Evolutionary conservation across 257 asterid species (phyloP).

Genomic region (Solanum acaule): DNA sequence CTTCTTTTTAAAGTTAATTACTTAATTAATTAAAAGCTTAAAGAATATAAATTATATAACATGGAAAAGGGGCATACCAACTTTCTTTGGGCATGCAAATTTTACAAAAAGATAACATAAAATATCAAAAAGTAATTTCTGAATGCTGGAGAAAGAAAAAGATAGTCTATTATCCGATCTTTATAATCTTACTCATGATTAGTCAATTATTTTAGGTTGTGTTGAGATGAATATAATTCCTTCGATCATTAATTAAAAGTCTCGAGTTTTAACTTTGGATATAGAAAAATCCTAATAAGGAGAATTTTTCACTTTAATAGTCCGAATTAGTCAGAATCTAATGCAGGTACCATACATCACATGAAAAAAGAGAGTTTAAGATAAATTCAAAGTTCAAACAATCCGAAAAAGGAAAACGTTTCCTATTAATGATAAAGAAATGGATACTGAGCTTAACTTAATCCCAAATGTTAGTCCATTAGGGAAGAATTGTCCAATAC

Average conservation of each 20-base stretch:
- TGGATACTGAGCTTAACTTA: too few species aligned
- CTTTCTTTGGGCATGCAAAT: not conserved
- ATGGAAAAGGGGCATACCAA: not conserved
- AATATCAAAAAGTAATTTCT: not conserved
- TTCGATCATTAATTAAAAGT: not conserved
- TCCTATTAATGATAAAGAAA: not conserved
- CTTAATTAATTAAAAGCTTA: not conserved
- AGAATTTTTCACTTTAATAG: not conserved
- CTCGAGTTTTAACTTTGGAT: not conserved
- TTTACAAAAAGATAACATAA: not conserved
- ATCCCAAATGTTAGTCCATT: not conserved
- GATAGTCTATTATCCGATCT: not conserved
- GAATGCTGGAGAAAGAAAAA: not conserved
- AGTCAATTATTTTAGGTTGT: not conserved
- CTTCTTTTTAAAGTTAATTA: not conserved
- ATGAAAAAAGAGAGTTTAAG: not conserved
- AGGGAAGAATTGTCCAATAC: not conserved
- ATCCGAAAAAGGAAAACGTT: not conserved
- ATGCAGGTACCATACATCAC: fast-evolving
- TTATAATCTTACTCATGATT: not conserved
- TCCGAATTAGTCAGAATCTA: not conserved
- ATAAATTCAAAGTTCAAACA: not conserved
- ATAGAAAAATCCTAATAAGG: not conserved
- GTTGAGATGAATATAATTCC: not conserved
- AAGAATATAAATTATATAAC: not conserved